phyloP scores from a whole-genome alignment of 2,329 filamentous ascomycete genomes.

The Alternaria longipes region DNA sequence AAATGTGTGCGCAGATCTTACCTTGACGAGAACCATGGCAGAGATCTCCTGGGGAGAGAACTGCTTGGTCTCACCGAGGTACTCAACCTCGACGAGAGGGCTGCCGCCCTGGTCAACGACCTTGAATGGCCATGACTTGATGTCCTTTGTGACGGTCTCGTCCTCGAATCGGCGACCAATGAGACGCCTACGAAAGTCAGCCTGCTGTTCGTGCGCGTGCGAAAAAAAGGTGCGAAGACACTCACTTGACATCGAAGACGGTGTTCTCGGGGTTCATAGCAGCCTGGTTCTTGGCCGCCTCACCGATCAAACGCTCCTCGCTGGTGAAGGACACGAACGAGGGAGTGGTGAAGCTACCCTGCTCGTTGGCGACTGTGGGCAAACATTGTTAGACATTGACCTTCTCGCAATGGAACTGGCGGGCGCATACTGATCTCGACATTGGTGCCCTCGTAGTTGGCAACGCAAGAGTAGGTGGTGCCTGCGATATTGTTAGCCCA shows the following conservation, averaged over 20 bases:
- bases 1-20: constrained; percentile 52
- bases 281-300: constrained; percentile 99
- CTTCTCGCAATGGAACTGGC: constrained; percentile 10
- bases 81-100: constrained; percentile 94
- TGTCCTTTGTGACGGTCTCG: constrained; percentile 97
- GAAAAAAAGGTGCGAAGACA: constrained; percentile 27
- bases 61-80: constrained; percentile 91
- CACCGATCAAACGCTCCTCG: constrained; percentile 98
- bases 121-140: constrained; percentile 99
- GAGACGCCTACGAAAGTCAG: constrained; percentile 75
- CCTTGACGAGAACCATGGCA: constrained; percentile 98
- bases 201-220: constrained; percentile 8
- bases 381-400: constrained; percentile 31
- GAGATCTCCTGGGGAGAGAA: constrained; percentile 99
- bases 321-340: constrained; percentile 99
- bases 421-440: constrained; percentile 88
- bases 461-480: constrained; percentile 99
- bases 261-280: constrained; percentile 99
- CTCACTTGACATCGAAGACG: constrained; percentile 98
- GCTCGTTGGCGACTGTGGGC: constrained; percentile 88
- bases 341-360: constrained; percentile 98
- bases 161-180: constrained; percentile 97
- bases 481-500: constrained; percentile 64
- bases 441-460: constrained; percentile 99
- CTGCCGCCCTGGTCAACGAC: constrained; percentile 87